Evolutionary conservation across 2,329 filamentous ascomycete genomes (phyloP).

Genomic region (Scytalidium lignicola): DNA sequence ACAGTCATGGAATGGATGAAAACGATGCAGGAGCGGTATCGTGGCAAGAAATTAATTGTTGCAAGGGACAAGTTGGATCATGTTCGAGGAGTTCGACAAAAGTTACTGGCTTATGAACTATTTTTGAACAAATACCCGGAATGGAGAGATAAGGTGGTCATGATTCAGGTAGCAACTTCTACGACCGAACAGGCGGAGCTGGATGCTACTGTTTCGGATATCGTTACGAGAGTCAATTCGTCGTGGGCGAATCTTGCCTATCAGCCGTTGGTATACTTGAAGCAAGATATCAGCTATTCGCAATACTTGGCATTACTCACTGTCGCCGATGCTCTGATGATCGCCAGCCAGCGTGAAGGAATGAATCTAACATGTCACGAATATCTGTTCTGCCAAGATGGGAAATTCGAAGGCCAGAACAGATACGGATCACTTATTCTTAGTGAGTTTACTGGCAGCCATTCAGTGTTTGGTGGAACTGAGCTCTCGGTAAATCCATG

Average conservation of each 20-base stretch:
- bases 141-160: conserved; percentile 79
- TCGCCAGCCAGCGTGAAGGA: conserved; percentile 90
- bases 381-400: conserved; percentile 90
- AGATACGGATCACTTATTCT: conserved; percentile 86
- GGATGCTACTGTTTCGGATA: conserved; percentile 84
- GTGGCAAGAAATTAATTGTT: conserved; percentile 85
- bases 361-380: conserved; percentile 98
- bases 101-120: conserved; percentile 78
- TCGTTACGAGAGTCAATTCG: conserved; percentile 91
- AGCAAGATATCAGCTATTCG: conserved; percentile 88
- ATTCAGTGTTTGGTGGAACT: conserved; percentile 74
- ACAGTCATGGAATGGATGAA: conserved; percentile 76
- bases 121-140: conserved; percentile 89
- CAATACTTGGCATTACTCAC: conserved; percentile 91
- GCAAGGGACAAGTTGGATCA: conserved; percentile 91
- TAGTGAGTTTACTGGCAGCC: conserved; percentile 91
- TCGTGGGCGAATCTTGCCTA: conserved; percentile 86
- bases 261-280: conserved; percentile 87
- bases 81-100: conserved; percentile 87
- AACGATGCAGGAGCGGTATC: conserved; percentile 77
- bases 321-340: conserved; percentile 87
- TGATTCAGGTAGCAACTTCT: conserved; percentile 91
- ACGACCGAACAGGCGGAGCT: conserved; percentile 84
- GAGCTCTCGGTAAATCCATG: conserved; percentile 89
- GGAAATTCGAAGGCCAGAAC: conserved; percentile 61